Base-by-base conservation (phyloP, 2,329 filamentous ascomycete genomes). In the Clonostachys byssicola region DNA sequence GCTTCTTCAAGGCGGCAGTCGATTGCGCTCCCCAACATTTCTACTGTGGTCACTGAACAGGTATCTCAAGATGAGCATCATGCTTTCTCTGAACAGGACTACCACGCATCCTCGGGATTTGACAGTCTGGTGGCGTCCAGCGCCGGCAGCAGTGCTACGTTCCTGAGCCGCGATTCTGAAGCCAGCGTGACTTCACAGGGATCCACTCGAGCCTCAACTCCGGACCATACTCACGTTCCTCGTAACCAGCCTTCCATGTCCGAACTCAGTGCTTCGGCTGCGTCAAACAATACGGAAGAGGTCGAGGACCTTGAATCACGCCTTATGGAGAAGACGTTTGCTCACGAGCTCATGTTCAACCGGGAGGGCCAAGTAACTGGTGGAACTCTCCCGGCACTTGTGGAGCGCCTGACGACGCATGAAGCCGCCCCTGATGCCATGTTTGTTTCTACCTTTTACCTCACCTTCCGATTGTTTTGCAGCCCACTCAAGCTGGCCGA, bases 291-390 rank as follows among this genome's bases (percentile, higher is more conserved):
- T n/a, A 81, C 77, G 5, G 90, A 95, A 47, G 89, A 92, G 49
- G 74, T 79, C 12, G 85, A 89, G 35, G 91, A 95, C 43, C 82
- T 86, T 1, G 92, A 96, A 62, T 86, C 81, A 5, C 86, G 86
- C 58, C 73, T 96, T n/a, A 73, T 96, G n/a, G 89, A 92, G 62
- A 95, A 88, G 68, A 96, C 92, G 0, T 96, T 82, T 59, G 89
- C 90, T 0, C 89, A 96, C 59, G 92, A 99, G 62, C 77, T 99
- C 43, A 84, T 96, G 59, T 87, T 89, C 64, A 96, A 95, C 71
- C 95, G 95, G 64, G 92, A 97, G 55, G 92, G 92, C 2, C 88
- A 95, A 52, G 86, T 99, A n/a, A 89, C 89, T 40, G 94, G 94
- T 42, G 94, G 94, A 13, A 95, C 91, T 4, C 77, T 99, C 12